Evolutionary conservation across 2,329 filamentous ascomycete species (phyloP), one percentile per base, ranked within the genome.

Genomic region (Fusarium lateritium): DNA sequence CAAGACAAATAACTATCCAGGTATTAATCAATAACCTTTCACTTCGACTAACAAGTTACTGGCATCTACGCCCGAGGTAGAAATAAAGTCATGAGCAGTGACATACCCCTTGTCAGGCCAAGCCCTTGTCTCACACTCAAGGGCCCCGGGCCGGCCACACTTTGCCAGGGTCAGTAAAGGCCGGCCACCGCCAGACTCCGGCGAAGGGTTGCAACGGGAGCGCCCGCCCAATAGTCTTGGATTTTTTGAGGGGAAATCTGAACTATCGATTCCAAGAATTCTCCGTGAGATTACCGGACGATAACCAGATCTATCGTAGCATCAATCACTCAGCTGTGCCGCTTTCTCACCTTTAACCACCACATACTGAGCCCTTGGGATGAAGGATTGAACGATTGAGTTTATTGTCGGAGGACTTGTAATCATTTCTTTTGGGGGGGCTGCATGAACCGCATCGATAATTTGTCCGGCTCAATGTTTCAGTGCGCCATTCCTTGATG

Each of bases 111-210:
- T 62, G 65, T 39, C 47, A 42, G 34, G 43, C 55, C 60, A 59
- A 69, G 59, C n/a, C 55, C 46, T 28, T 22, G 31, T 45, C 55
- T 69, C 55, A 57, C 50, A 39, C 39, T 45, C 43, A 59, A 51
- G 47, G 58, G 31, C 33, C 38, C 14, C 26, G 45, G 38, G 40
- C 47, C 51, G 44, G 50, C 31, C 33, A 42, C 43, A 43, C 55
- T 44, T 69, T 40, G 51, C 56, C 47, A 69, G 47, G 62, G 46
- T 54, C 28, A 45, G 39, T 39, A 39, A 46, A 47, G 7, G 50
- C 44, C 52, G 56, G 38, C 52, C 51, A 43, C 36, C 51, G 19
- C 46, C 28, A 51, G 40, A 24, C 45, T 43, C 40, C 42, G 34
- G 46, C 19, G 54, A n/a, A 50, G 24, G 61, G 65, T 62, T 38